phyloP scores from a whole-genome alignment of 2,329 filamentous ascomycete species.

The Capronia coronata region DNA sequence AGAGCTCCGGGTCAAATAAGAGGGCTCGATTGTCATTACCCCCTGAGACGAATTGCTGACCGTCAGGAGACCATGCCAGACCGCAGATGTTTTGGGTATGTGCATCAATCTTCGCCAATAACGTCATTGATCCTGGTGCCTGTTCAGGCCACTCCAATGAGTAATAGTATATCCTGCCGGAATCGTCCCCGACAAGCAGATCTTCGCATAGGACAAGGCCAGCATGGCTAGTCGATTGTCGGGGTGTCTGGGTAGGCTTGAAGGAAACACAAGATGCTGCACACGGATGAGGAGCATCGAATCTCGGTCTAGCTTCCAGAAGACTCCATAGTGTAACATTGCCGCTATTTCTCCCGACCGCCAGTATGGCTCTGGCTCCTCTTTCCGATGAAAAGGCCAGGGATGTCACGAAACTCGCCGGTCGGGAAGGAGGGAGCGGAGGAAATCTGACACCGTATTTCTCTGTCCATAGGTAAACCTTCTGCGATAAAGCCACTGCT shows the following conservation, averaged over 20 bases:
- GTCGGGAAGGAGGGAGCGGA: conserved; percentile 47
- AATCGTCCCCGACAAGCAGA: conserved; percentile 76
- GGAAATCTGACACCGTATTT: conserved; percentile 56
- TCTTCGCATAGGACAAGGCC: conserved; percentile 62
- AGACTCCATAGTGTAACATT: conserved; percentile 72
- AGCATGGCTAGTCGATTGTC: conserved; percentile 44
- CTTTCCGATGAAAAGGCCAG: conserved; percentile 79
- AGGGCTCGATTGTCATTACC: conserved; percentile 89
- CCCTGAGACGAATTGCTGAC: conserved; percentile 72
- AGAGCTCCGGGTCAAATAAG: conserved; percentile 63
- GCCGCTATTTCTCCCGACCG: conserved; percentile 73
- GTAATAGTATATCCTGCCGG: conserved; percentile 80
- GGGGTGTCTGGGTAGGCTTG: conserved; percentile 56
- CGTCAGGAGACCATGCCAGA: conserved; percentile 76
- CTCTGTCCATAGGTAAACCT: conserved; percentile 88
- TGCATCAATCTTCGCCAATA: conserved; percentile 68
- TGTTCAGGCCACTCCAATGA: conserved; percentile 69
- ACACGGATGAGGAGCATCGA: conserved; percentile 64
- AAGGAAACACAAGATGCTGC: conserved; percentile 76
- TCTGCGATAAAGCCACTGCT: conserved; percentile 72
- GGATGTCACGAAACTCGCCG: conserved; percentile 62
- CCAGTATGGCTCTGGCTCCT: conserved; percentile 73
- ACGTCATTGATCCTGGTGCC: conserved; percentile 58
- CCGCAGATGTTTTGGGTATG: conserved; percentile 91
- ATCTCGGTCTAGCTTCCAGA: conserved; percentile 58